A percentile compares a stretch with the other conserved stretches of the same genome.
These are phyloP conservation scores for Penicillium concentricum DNA, from an alignment of 2,329 filamentous ascomycete genomes.

Conservation along the genomic window DNA sequence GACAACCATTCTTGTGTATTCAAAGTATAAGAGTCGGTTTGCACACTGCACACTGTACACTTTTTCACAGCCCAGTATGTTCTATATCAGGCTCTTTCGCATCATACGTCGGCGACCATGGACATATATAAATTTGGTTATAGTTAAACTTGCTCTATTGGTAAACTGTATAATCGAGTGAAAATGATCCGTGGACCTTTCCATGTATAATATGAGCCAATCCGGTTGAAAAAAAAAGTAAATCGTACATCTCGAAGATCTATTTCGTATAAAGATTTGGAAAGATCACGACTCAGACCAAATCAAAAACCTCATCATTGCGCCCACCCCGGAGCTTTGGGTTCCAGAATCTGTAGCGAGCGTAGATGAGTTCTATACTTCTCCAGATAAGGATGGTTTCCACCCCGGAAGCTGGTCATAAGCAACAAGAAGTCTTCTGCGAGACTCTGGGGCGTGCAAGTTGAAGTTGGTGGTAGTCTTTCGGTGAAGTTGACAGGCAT, in stretches of 20 bases:
- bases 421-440: constrained; percentile 34
- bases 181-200: background rate
- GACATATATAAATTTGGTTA: background rate
- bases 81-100: background rate
- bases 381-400: constrained; percentile 37
- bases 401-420: constrained; percentile 35
- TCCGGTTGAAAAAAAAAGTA: background rate
- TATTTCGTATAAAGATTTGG: background rate
- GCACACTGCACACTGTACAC: too few species aligned
- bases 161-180: background rate
- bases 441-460: constrained; percentile 22
- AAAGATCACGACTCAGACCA: background rate
- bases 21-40: too few species aligned
- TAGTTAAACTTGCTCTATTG: background rate
- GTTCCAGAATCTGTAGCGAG: constrained; percentile 23
- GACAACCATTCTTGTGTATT: too few species aligned
- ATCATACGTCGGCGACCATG: background rate
- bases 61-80: too few species aligned
- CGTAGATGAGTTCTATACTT: constrained; percentile 32
- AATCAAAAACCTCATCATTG: constrained; percentile 9
- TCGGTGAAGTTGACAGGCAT: constrained; percentile 13
- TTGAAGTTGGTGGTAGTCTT: constrained; percentile 10
- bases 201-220: background rate
- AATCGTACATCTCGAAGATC: background rate
- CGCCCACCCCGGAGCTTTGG: constrained; percentile 18